A percentile compares a stretch with the other conserved stretches of the same genome.
Conservation (phyloP, 441 rosid species). For the Pelargonium myrrhifolium region DNA sequence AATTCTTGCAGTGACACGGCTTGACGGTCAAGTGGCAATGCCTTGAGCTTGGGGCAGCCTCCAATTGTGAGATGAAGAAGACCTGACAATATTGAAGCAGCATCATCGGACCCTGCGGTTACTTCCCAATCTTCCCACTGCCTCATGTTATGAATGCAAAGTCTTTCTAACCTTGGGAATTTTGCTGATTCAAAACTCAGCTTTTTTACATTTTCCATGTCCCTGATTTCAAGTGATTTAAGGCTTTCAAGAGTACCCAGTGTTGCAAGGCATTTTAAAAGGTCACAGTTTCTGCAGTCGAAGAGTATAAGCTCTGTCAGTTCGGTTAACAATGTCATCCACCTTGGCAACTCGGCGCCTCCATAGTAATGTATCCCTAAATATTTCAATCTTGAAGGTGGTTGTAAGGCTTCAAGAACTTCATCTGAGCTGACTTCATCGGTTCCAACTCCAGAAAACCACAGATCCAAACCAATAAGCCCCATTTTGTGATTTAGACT, state of each 20-base stretch:
- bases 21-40: neutral
- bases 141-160: neutral
- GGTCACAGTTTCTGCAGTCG: neutral
- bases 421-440: neutral
- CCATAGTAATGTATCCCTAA: neutral
- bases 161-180: neutral
- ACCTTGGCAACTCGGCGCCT: neutral
- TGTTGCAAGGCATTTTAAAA: neutral
- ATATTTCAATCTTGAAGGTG: neutral
- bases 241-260: neutral
- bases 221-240: neutral
- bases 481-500: conserved; percentile 15
- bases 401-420: conserved; percentile 15
- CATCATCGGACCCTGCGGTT: neutral
- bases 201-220: neutral
- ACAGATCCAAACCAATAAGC: conserved; percentile 1
- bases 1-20: neutral
- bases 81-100: neutral
- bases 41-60: neutral
- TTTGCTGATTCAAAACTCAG: neutral
- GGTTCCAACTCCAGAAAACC: neutral
- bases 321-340: neutral
- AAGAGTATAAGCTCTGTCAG: neutral
- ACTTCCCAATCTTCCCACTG: neutral
- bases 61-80: neutral